Percentiles rank a stretch among this genome's conserved stretches.
Evolutionary conservation across 2,329 filamentous ascomycete genomes (phyloP).

Genomic region (Esteya vermicola): DNA sequence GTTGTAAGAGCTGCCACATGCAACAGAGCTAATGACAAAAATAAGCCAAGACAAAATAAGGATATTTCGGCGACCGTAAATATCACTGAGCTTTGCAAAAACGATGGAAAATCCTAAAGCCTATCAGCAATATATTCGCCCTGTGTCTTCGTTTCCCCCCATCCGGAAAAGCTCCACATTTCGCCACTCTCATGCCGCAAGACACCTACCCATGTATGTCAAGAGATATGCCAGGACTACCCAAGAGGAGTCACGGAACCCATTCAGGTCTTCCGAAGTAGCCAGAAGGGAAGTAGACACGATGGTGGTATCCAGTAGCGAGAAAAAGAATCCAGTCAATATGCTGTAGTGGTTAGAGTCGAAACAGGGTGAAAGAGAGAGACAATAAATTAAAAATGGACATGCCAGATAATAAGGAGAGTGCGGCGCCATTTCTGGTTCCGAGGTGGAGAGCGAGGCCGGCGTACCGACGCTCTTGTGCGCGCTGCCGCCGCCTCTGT

Average conservation of each 20-base stretch:
- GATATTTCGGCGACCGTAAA: slow-evolving; percentile 25
- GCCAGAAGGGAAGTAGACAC: slow-evolving; percentile 13
- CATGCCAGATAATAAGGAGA: slow-evolving; percentile 9
- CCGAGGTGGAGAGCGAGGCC: neutral
- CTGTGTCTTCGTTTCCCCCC: too few relatives aligned
- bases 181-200: neutral
- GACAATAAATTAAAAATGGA: neutral
- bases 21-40: slow-evolving; percentile 25
- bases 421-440: slow-evolving; percentile 2
- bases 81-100: slow-evolving; percentile 20
- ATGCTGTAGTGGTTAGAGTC: slow-evolving; percentile 7
- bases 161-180: too few relatives aligned
- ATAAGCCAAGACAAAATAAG: slow-evolving; percentile 20
- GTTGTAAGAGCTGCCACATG: slow-evolving; percentile 21
- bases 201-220: slow-evolving; percentile 11
- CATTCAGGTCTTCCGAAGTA: slow-evolving; percentile 10
- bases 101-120: slow-evolving; percentile 12
- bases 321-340: slow-evolving; percentile 12
- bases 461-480: neutral
- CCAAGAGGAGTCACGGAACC: slow-evolving; percentile 11
- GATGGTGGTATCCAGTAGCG: slow-evolving; percentile 12
- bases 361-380: too few relatives aligned
- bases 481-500: slow-evolving; percentile 4
- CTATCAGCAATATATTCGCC: neutral
- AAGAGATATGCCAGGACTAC: slow-evolving; percentile 12